Evolutionary conservation across 192 early-diverging fungal species (phyloP), one percentile per base, ranked within the genome.

Genomic region (Entomortierella lignicola): DNA sequence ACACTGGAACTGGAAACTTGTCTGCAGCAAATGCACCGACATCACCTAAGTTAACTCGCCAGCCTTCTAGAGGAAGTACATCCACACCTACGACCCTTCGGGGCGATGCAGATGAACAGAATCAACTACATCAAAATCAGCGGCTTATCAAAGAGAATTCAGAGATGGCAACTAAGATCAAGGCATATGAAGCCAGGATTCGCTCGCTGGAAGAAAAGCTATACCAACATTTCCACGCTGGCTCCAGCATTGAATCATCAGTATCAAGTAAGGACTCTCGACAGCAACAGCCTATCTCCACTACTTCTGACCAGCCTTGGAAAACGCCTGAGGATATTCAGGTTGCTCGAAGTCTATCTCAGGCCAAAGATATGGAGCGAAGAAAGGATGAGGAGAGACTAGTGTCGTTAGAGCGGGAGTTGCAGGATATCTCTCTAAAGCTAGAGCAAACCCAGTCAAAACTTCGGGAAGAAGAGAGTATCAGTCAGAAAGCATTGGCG

Each of bases 131-230:
- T 7, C 68, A 66, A 39, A 79, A 79, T 10, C 67, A 79, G 39
- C 62, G 55, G 26, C 57, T 79, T 5, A 48, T 57, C 13, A 79
- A 70, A 18, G 75, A 79, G 31, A 79, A 79, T 29, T 39, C 67
- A 6, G 75, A 79, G 1, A 29, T 79, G 25, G 0, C 39, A 13
- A 55, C 48, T 12, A 79, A 79, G 60, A 73, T 70, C 57, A 71
- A 83, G 66, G 75, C 74, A 2, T 83, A 77, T n/a, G 81, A 85
- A 54, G 31, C 66, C 15, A 79, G 84, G 43, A 85, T 85, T 37
- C 72, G 70, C 34, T 60, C 62, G 7, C 72, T 85, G 0, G 84
- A 85, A 37, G 82, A 81, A 20, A 71, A 59, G 23, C 50, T 85
- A 20, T 80, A 85, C 26, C 69, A 66, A 47, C 77, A 77, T 55